Conservation (phyloP, 1,139 yeast genomes). For the Lodderomyces metapsilosis region DNA sequence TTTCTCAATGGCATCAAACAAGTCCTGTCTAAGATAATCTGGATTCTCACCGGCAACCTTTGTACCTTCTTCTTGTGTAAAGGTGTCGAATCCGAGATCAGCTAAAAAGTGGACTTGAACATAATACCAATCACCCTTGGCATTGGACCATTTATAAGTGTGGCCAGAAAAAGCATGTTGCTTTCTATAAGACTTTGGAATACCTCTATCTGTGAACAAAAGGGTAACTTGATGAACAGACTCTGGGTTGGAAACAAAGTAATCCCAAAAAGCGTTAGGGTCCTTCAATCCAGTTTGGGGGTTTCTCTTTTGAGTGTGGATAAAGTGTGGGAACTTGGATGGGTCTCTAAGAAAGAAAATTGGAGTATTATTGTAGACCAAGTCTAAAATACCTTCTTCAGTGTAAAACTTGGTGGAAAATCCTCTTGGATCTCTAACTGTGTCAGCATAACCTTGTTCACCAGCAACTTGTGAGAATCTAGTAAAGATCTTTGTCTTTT, state of each 20-base stretch:
- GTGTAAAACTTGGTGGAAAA: conserved; percentile 81
- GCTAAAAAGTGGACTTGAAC: conserved; percentile 62
- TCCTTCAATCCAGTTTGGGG: conserved; percentile 84
- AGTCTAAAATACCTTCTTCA: conserved; percentile 84
- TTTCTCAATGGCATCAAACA: conserved; percentile 57
- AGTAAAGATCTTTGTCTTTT: conserved; percentile 69
- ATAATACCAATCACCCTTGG: conserved; percentile 63
- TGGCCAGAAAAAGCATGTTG: conserved; percentile 76
- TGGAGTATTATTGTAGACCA: conserved; percentile 89
- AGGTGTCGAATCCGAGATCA: conserved; percentile 59
- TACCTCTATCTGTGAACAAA: conserved; percentile 66
- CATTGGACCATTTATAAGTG: conserved; percentile 66
- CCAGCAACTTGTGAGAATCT: conserved; percentile 92
- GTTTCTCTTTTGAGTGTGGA: conserved; percentile 79
- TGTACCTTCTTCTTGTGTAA: conserved; percentile 58
- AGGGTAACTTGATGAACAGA: conserved; percentile 63
- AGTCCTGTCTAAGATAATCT: conserved; percentile 62
- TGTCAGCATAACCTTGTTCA: conserved; percentile 78
- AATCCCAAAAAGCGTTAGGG: conserved; percentile 72
- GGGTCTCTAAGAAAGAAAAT: conserved; percentile 85
- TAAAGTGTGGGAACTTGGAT: conserved; percentile 81
- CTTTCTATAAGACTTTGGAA: conserved; percentile 61
- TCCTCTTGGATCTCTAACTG: conserved; percentile 90
- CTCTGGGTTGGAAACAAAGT: conserved; percentile 59
- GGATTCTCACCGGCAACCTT: conserved; percentile 60